phyloP scores from a whole-genome alignment of 2,329 filamentous ascomycete genomes.

The Monascus ruber region DNA sequence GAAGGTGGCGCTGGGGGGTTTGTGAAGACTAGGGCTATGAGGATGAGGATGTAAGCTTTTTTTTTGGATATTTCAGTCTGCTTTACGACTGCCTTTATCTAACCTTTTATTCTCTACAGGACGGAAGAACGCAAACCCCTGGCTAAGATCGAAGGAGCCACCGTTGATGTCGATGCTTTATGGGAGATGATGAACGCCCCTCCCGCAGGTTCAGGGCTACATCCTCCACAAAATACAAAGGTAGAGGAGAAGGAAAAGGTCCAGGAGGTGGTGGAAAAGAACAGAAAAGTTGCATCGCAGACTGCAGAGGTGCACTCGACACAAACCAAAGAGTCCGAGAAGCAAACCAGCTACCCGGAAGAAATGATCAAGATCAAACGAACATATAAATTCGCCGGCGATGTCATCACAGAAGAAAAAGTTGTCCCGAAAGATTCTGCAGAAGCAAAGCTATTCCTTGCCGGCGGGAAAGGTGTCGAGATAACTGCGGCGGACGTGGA shows the following conservation, averaged over 20 bases:
- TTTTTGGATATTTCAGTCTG: background rate
- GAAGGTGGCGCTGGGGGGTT: conserved; percentile 40
- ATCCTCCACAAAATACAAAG: conserved; percentile 8
- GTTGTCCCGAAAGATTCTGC: conserved; percentile 42
- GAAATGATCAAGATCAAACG: conserved; percentile 45
- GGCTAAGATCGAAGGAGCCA: conserved; percentile 39
- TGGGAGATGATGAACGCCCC: conserved; percentile 42
- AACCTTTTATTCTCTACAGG: conserved; percentile 11
- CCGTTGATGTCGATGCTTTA: conserved; percentile 44
- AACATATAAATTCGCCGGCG: conserved; percentile 47
- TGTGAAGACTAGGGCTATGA: conserved; percentile 44
- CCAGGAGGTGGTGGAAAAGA: background rate
- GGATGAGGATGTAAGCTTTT: conserved; percentile 32
- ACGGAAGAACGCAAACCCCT: conserved; percentile 38
- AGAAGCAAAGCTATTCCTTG: conserved; percentile 44
- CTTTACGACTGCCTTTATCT: conserved; percentile 4
- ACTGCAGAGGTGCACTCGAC: background rate
- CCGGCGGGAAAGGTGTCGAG: conserved; percentile 28
- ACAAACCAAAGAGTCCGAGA: background rate
- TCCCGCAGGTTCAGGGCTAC: conserved; percentile 6
- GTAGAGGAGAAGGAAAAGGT: conserved; percentile 1
- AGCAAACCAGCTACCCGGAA: conserved; percentile 16
- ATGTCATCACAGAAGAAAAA: conserved; percentile 44
- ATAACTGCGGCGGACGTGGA: conserved; percentile 14
- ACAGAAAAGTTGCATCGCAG: background rate